Conservation (phyloP, 495 filamentous ascomycete species). For the Daldinia caldariorum region DNA sequence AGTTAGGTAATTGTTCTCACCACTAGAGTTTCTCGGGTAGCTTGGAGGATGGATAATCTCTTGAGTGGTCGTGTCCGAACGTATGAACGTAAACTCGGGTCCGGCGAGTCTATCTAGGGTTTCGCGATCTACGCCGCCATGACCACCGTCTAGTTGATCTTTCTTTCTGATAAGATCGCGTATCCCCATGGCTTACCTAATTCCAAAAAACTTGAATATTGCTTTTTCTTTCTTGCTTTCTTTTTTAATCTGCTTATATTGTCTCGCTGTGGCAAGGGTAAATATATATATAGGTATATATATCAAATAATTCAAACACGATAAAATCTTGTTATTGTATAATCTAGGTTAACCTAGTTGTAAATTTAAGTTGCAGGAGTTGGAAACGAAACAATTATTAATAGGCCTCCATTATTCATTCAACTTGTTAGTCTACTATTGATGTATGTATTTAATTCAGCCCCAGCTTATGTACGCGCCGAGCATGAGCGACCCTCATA, state of each 20-base stretch:
- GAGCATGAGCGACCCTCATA: conserved; percentile 5
- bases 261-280: conserved; percentile 1
- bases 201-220: background rate
- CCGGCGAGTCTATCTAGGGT: conserved; percentile 50
- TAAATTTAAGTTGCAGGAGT: conserved; percentile 6
- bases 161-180: conserved; percentile 80
- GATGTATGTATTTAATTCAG: conserved; percentile 30
- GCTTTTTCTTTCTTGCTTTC: background rate
- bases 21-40: conserved; percentile 45
- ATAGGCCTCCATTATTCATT: conserved; percentile 39
- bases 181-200: conserved; percentile 67
- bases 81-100: conserved; percentile 84
- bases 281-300: background rate
- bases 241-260: background rate
- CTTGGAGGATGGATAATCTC: conserved; percentile 77
- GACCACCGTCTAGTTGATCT: conserved; percentile 60
- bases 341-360: background rate
- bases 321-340: no score
- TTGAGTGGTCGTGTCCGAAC: conserved; percentile 81
- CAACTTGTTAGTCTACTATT: conserved; percentile 32
- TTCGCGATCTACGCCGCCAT: conserved; percentile 48
- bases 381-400: conserved; percentile 7
- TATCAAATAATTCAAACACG: background rate
- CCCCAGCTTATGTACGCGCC: conserved; percentile 42
- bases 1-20: conserved; percentile 44